phyloP scores from a whole-genome alignment of 768 basidiomycete genomes.

The Tulasnella sp. region DNA sequence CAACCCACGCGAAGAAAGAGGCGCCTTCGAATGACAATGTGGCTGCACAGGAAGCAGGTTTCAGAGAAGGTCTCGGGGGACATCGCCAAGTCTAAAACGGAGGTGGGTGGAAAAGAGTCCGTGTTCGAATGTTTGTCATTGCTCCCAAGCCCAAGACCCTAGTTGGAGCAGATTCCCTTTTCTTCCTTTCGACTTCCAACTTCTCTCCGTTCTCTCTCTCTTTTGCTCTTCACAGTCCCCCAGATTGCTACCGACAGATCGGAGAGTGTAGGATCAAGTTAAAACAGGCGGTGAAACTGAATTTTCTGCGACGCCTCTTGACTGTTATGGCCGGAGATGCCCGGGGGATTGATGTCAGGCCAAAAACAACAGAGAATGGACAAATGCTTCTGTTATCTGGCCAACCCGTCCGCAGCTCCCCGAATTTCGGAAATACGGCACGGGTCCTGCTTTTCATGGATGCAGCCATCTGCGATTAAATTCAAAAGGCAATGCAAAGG shows the following conservation, averaged over 20 bases:
- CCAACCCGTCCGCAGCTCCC: background rate
- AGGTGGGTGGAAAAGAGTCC: background rate
- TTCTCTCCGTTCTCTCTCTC: background rate
- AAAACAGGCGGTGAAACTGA: background rate
- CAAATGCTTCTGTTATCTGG: background rate
- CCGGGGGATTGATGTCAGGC: background rate
- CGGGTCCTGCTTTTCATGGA: too few species aligned
- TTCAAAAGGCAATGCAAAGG: background rate
- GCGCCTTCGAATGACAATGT: background rate
- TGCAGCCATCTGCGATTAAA: too few species aligned
- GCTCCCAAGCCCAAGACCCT: conserved; percentile 1
- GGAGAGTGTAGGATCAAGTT: background rate
- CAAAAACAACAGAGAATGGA: too few species aligned
- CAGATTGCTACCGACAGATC: background rate
- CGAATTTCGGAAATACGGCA: conserved; percentile 3
- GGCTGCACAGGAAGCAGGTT: background rate
- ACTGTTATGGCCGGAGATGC: background rate
- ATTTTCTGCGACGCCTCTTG: background rate
- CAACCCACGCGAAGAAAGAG: background rate
- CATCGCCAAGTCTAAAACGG: conserved; percentile 5
- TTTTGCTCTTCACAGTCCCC: too few species aligned
- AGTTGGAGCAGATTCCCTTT: background rate
- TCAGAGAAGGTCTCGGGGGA: background rate
- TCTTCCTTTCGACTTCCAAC: background rate
- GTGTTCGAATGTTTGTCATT: background rate